phyloP scores from a whole-genome alignment of 2,329 filamentous ascomycete genomes.

The Orbilia quercus region DNA sequence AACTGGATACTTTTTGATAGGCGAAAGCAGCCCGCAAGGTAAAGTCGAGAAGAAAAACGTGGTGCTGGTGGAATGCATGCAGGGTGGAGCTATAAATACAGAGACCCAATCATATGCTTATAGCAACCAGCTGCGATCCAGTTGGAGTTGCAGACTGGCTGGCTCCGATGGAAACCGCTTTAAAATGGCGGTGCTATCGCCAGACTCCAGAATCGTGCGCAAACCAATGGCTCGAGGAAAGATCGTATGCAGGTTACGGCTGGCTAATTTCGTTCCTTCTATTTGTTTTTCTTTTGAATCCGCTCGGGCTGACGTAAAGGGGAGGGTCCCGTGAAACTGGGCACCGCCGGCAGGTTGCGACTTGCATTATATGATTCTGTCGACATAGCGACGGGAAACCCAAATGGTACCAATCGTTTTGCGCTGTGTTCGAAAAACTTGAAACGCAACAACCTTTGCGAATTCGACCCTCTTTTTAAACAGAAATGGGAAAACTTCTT shows the following conservation, averaged over 20 bases:
- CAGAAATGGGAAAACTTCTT: too few species aligned
- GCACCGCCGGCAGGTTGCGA: slow-evolving; percentile 18
- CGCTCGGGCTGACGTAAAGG: slow-evolving; percentile 31
- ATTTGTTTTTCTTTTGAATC: slow-evolving; percentile 14
- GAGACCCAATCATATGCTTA: slow-evolving; percentile 49
- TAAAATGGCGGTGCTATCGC: slow-evolving; percentile 21
- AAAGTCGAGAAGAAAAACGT: slow-evolving; percentile 42
- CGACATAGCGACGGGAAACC: slow-evolving; percentile 10
- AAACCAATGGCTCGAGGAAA: slow-evolving; percentile 22
- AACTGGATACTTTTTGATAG: slow-evolving; percentile 37
- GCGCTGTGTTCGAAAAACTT: slow-evolving; percentile 30
- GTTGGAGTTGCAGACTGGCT: slow-evolving; percentile 41
- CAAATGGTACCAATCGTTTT: slow-evolving; percentile 32
- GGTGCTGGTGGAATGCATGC: slow-evolving; percentile 52
- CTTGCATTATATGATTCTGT: slow-evolving; percentile 15
- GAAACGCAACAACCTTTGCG: slow-evolving; percentile 34
- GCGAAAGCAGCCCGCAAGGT: slow-evolving; percentile 41
- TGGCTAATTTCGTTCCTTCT: slow-evolving; percentile 13
- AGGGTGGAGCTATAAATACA: slow-evolving; percentile 56
- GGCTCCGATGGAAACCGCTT: slow-evolving; percentile 36
- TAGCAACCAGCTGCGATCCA: slow-evolving; percentile 40
- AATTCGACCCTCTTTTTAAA: too few species aligned
- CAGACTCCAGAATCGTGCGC: slow-evolving; percentile 18
- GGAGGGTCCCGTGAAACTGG: slow-evolving; percentile 36
- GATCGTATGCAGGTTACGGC: slow-evolving; percentile 33